Evolutionary conservation across 73 alveolate genomes (phyloP), one percentile per base, ranked within the genome.

Genomic region (Stentor coeruleus): DNA sequence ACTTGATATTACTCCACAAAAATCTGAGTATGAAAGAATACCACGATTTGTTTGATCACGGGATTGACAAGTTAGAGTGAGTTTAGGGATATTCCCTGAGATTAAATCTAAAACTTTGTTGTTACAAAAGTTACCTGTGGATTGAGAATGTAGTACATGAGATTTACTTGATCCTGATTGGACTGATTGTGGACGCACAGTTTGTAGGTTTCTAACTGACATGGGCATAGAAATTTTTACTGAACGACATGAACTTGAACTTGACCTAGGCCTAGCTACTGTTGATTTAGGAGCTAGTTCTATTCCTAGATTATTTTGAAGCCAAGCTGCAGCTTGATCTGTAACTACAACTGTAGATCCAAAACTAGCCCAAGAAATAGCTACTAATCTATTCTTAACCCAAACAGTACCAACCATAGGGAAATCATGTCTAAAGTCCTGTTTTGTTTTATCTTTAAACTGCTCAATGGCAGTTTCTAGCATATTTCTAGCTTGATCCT

Each of bases 361-460:
- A 20, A 20, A 28, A 28, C 72, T 80, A 26, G 37, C 59, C 59
- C 85, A 89, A 30, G 49, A 3, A 35, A 89, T 79, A 6, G 91
- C 89, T 38, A 87, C 90, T 20, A 86, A 59, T 2, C 87, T 77
- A 36, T 41, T 66, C 77, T 82, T 85, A n/a, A 74, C 81, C 28
- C 85, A 37, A 59, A 89, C 77, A 14, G 85, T 55, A 3, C 95
- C 95, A 26, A 89, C 92, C 86, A 86, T 49, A 6, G 66, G 66
- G 66, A 49, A 11, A 6, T 49, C 66, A 11, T 49, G 66, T 6
- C 66, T 6, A 20, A 11, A 20, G 28, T 49, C 66, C 20, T 49
- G 66, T 20, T 49, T 49, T 49, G 66, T 49, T 20, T 49, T 49
- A n/a, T n/a, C n/a, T n/a, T n/a, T n/a, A 6, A 49, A 49, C 6